Percentiles rank a stretch among this genome's conserved stretches.
These are phyloP conservation scores for Drechslerella dactyloides DNA, from an alignment of 2,329 filamentous ascomycete species.

Conservation along the genomic window DNA sequence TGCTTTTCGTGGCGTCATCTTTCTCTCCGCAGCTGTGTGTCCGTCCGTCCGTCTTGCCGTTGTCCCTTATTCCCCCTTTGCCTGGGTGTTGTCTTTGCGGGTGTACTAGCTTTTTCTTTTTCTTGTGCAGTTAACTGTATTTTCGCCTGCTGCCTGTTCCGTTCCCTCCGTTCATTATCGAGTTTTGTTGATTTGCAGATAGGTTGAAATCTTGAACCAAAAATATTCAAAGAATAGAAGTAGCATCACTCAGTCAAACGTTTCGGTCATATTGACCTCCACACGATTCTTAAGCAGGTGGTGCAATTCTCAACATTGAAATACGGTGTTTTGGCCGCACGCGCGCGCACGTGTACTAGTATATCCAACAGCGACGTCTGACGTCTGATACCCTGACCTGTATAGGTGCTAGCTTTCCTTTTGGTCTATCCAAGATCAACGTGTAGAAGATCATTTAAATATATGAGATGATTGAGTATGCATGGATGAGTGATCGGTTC, in stretches of 20 bases:
- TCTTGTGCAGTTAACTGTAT: neutral
- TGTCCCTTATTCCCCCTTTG: neutral
- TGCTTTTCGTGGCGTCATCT: slow-evolving; percentile 26
- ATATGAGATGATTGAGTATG: too few species aligned
- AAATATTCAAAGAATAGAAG: neutral
- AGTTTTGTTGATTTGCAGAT: neutral
- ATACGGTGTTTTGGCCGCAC: too few species aligned
- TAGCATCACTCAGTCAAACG: neutral
- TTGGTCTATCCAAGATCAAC: too few species aligned
- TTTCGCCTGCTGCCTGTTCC: neutral
- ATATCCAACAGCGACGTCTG: too few species aligned
- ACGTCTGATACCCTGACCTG: too few species aligned
- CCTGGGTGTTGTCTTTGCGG: slow-evolving; percentile 31
- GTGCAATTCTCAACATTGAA: too few species aligned
- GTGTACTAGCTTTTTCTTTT: neutral
- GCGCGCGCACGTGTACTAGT: too few species aligned
- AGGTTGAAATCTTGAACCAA: neutral
- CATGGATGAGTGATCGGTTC: too few species aligned
- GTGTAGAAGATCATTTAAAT: too few species aligned
- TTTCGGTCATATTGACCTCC: too few species aligned
- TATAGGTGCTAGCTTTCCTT: too few species aligned
- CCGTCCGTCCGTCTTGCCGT: slow-evolving; percentile 6
- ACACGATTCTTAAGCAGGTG: too few species aligned
- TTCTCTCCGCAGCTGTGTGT: slow-evolving; percentile 15
- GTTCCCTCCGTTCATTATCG: neutral